Evolutionary conservation across 2,329 filamentous ascomycete species (phyloP).

Genomic region (Pestalotiopsis sp.): DNA sequence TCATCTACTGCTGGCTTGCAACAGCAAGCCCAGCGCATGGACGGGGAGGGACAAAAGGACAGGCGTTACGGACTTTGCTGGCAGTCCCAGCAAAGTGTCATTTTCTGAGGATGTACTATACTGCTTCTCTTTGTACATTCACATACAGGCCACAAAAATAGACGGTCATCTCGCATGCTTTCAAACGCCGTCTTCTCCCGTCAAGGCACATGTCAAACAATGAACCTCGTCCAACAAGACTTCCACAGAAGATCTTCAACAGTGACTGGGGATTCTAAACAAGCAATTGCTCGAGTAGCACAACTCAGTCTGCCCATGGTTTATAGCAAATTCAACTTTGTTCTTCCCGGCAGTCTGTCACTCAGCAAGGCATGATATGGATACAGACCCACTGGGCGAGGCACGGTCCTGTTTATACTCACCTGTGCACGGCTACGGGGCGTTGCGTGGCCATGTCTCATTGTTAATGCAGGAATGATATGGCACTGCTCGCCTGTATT

Average conservation of each 20-base stretch:
- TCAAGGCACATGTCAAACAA: background rate
- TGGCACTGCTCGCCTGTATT: background rate
- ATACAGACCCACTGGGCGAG: background rate
- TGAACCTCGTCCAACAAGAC: no score
- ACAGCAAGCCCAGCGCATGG: background rate
- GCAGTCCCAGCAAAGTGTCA: conserved; percentile 12
- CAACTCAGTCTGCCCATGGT: no score
- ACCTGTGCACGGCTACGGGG: background rate
- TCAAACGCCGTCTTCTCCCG: background rate
- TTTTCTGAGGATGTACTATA: conserved; percentile 11
- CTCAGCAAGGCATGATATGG: background rate
- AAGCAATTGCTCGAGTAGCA: no score
- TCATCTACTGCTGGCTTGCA: conserved; percentile 7
- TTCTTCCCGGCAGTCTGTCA: background rate
- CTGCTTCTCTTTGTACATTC: background rate
- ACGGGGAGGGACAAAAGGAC: background rate
- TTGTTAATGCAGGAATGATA: background rate
- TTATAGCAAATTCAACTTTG: no score
- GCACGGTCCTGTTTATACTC: background rate
- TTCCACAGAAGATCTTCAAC: no score
- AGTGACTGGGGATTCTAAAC: no score
- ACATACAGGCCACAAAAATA: background rate
- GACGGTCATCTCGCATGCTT: background rate
- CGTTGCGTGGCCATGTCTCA: background rate
- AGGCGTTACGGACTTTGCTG: conserved; percentile 16